Conservation (phyloP, 768 basidiomycete species). For the Auriscalpium microsporum region DNA sequence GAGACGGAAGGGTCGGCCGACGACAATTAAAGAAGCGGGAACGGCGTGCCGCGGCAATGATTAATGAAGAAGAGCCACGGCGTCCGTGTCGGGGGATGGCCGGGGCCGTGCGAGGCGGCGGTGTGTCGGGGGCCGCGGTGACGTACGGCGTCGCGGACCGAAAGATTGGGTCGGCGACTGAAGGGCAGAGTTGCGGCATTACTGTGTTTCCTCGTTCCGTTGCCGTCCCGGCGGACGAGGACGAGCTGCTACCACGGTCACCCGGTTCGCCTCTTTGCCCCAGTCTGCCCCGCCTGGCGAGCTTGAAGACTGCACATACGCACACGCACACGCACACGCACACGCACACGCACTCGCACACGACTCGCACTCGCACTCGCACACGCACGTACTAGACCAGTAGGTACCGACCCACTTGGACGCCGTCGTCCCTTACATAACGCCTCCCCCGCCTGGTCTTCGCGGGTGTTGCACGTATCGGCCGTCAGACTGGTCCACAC, state of each 20-base stretch:
- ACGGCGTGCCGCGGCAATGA: background rate
- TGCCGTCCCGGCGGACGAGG: background rate
- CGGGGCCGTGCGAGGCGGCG: background rate
- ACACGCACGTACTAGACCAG: too few species aligned
- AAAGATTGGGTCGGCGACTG: slow-evolving; percentile 12
- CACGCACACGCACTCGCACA: too few species aligned
- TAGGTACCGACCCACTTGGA: background rate
- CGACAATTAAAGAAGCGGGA: background rate
- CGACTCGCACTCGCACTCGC: too few species aligned
- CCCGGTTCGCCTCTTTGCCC: background rate
- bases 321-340: too few species aligned
- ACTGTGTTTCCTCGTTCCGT: background rate
- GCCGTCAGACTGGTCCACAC: background rate
- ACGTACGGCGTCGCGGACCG: background rate
- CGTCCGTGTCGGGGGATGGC: background rate
- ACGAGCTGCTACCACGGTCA: background rate
- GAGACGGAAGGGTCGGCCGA: background rate
- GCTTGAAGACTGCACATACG: too few species aligned
- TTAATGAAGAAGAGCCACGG: background rate
- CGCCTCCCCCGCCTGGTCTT: background rate
- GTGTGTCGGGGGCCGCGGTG: slow-evolving; percentile 6
- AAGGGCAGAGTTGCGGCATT: background rate
- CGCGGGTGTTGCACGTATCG: background rate
- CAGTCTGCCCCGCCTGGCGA: background rate
- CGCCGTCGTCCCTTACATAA: background rate